Percentiles rank a stretch among this genome's conserved stretches.
Conservation (phyloP, 164 flowering plant species). For the Vitis cinerea region DNA sequence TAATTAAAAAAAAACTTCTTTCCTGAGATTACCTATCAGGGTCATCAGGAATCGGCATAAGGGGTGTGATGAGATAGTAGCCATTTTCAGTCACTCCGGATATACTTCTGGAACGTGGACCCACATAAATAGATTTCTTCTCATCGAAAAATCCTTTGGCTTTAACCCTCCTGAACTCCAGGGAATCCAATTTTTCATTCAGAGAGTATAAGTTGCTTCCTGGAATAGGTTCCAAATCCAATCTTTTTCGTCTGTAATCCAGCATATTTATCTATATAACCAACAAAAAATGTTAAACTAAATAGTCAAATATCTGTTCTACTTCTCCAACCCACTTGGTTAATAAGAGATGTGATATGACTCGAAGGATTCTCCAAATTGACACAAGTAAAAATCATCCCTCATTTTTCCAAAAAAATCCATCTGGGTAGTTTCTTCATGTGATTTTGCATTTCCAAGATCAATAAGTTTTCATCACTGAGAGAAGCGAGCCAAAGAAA, state of each 20-base stretch:
- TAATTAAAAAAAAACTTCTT: no score
- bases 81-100: conserved; percentile 98
- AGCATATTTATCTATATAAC: conserved; percentile 56
- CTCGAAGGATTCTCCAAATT: no score
- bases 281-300: neutral
- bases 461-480: no score
- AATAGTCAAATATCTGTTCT: conserved; percentile 16
- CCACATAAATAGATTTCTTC: conserved; percentile 69
- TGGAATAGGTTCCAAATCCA: conserved; percentile 50
- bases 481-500: no score
- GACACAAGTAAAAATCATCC: no score
- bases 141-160: conserved; percentile 86
- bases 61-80: conserved; percentile 80
- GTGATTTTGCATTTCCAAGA: no score
- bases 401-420: no score
- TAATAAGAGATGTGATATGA: no score
- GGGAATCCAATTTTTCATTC: conserved; percentile 30
- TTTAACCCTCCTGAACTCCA: conserved; percentile 75
- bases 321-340: conserved; percentile 11
- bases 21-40: conserved; percentile 52
- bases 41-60: conserved; percentile 51
- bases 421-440: no score
- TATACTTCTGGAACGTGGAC: conserved; percentile 94
- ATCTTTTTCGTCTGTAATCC: conserved; percentile 50
- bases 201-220: conserved; percentile 30